Evolutionary conservation across 257 asterid genomes (phyloP), one percentile per base, ranked within the genome.

Genomic region (Mitragyna speciosa): DNA sequence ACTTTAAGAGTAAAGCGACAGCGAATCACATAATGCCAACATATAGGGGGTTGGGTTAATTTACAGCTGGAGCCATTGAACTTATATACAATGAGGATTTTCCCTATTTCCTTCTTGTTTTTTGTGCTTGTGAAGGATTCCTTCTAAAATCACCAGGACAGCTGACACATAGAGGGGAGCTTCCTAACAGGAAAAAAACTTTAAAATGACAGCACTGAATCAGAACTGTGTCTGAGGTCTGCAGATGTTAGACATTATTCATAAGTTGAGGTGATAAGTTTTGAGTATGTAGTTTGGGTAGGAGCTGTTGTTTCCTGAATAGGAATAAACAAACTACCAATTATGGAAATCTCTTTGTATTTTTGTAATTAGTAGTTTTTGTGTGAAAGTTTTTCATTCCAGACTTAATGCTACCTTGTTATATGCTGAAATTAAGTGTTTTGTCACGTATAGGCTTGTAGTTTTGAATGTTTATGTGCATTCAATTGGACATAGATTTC

Each of bases 1-100:
- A n/a, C 2, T 56, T 56, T 22, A 63, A 9, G 70, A 58, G 52
- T 67, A 15, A 31, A 45, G 39, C 19, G 56, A 78, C 76, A 69
- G 17, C 24, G 12, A 30, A 77, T 24, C 63, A 78, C 69, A 24
- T 68, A 72, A 78, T 39, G 76, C 70, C 76, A 78, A 31, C 69
- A 8, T 26, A 5, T 4, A 7, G 8, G 7, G 45, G 56, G 22
- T 22, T 33, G 30, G 49, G 19, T 20, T 6, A 36, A 45, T 48
- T 12, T 6, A 19, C 58, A 33, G 11, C 51, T 41, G 45, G 16
- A 56, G 43, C 48, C 41, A 24, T 56, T 58, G 26, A 56, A 54
- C 36, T 41, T 78, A 69, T 14, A 0, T 3, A 1, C 14, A 15
- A 15, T 36, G 19, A 4, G 26, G 48, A 3, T n/a, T 33, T 78